These are phyloP conservation scores for Ophiostoma pallidulum DNA, from an alignment of 2,329 filamentous ascomycete genomes.

Conservation along the genomic window DNA sequence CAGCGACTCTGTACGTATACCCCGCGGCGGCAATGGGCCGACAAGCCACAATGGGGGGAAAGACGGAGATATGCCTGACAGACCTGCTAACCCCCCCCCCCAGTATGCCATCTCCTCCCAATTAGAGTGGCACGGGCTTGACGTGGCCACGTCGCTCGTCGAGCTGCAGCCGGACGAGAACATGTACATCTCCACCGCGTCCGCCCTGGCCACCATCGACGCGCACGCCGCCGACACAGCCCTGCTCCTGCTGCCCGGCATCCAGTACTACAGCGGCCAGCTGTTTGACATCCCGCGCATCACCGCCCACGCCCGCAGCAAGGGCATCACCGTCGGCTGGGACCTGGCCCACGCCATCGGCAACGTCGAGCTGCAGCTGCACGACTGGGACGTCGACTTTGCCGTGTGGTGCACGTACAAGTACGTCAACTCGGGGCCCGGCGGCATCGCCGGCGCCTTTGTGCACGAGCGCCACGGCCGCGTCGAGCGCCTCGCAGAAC, in stretches of 20 bases:
- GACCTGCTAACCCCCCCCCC: too few species aligned
- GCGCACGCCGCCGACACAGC: constrained; percentile 63
- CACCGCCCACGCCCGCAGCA: constrained; percentile 59
- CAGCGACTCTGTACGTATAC: constrained; percentile 60
- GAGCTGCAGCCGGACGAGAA: constrained; percentile 57
- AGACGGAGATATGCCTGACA: too few species aligned
- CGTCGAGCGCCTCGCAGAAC: too few species aligned
- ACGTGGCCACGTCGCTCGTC: constrained; percentile 60
- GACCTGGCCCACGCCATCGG: constrained; percentile 58
- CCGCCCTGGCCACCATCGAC: constrained; percentile 65
- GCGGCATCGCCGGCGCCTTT: constrained; percentile 69
- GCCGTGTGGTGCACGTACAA: constrained; percentile 94
- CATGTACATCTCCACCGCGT: constrained; percentile 56
- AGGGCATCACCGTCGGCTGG: constrained; percentile 50
- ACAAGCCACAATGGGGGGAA: too few species aligned
- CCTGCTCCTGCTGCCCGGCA: constrained; percentile 70
- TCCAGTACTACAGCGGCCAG: constrained; percentile 90
- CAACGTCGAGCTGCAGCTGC: constrained; percentile 68
- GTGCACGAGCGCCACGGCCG: constrained; percentile 66
- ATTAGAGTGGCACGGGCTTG: constrained; percentile 58
- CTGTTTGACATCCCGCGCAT: constrained; percentile 75
- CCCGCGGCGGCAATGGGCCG: too few species aligned
- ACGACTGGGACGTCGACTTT: constrained; percentile 88
- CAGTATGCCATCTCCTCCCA: constrained; percentile 80
- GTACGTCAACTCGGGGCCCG: constrained; percentile 81